Conservation (phyloP, 805 yeast genomes). For the Kodamaea hsintzibuensis region DNA sequence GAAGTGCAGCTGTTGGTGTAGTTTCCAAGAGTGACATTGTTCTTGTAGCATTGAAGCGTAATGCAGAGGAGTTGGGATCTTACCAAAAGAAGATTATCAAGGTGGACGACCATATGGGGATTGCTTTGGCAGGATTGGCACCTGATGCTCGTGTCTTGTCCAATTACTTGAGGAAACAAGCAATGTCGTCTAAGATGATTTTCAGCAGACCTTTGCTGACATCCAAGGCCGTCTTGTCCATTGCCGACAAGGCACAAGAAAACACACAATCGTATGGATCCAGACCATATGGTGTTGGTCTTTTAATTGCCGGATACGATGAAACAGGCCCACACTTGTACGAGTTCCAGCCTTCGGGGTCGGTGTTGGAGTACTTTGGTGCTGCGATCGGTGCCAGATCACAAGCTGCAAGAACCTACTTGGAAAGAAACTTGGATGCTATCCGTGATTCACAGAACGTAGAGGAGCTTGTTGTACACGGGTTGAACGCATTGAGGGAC, state of each 20-base stretch:
- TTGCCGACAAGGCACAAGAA: conserved; percentile 96
- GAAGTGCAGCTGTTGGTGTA: conserved; percentile 94
- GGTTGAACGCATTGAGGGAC: conserved; percentile 88
- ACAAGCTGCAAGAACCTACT: conserved; percentile 95
- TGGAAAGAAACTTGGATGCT: conserved; percentile 79
- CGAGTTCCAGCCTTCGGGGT: conserved; percentile 96
- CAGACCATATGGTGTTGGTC: conserved; percentile 98
- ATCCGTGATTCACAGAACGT: conserved; percentile 58
- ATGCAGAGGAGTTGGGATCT: conserved; percentile 96
- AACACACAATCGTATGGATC: conserved; percentile 96
- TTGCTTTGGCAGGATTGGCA: conserved; percentile 95
- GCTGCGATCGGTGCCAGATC: conserved; percentile 98
- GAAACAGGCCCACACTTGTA: conserved; percentile 91
- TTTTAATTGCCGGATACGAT: conserved; percentile 86
- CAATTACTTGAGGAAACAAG: conserved; percentile 85
- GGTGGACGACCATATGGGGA: conserved; percentile 91
- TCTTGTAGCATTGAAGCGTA: conserved; percentile 89
- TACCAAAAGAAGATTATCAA: conserved; percentile 92
- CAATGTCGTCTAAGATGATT: conserved; percentile 82
- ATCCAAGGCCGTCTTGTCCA: conserved; percentile 75
- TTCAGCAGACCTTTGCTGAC: conserved; percentile 84
- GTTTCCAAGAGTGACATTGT: conserved; percentile 87
- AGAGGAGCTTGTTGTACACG: conserved; percentile 80
- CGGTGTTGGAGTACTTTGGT: conserved; percentile 86
- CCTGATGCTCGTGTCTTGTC: conserved; percentile 97